phyloP scores from a whole-genome alignment of 805 yeast species.

The Kluyveromyces wickerhamii region DNA sequence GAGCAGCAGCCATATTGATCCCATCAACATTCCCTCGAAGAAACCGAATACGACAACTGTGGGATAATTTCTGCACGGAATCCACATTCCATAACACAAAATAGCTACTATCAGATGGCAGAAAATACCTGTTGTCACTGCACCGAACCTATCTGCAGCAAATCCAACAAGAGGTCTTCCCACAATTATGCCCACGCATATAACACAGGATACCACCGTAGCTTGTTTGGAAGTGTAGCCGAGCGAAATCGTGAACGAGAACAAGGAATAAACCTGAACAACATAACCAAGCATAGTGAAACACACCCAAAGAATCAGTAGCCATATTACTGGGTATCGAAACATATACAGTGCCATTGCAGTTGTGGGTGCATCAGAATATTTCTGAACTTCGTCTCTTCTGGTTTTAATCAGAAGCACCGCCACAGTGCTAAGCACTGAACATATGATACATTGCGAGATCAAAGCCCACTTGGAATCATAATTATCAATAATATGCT shows the following conservation, averaged over 20 bases:
- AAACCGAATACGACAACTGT: conserved; percentile 46
- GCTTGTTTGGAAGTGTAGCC: conserved; percentile 52
- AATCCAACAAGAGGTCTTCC: conserved; percentile 53
- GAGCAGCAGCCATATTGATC: conserved; percentile 49
- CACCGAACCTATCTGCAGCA: conserved; percentile 44
- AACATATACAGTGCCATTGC: conserved; percentile 2
- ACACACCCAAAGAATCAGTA: conserved; percentile 34
- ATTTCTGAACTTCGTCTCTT: conserved; percentile 2
- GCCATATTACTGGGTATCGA: conserved; percentile 20
- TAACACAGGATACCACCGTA: conserved; percentile 50
- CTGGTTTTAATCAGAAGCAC: conserved; percentile 2
- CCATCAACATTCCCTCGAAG: conserved; percentile 51
- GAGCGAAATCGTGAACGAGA: conserved; percentile 50
- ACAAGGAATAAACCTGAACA: conserved; percentile 47
- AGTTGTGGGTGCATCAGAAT: background rate
- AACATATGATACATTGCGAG: conserved; percentile 3
- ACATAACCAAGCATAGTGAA: conserved; percentile 55
- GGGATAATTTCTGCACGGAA: conserved; percentile 49
- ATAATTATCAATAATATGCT: conserved; percentile 25
- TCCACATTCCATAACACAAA: conserved; percentile 46
- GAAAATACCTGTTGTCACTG: conserved; percentile 38
- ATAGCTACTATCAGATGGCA: conserved; percentile 35
- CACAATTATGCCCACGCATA: conserved; percentile 45
- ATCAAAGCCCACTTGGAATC: conserved; percentile 12
- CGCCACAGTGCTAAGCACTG: conserved; percentile 2